phyloP scores from a whole-genome alignment of 1,284 basidiomycete genomes.

The Naganishia cerealis region DNA sequence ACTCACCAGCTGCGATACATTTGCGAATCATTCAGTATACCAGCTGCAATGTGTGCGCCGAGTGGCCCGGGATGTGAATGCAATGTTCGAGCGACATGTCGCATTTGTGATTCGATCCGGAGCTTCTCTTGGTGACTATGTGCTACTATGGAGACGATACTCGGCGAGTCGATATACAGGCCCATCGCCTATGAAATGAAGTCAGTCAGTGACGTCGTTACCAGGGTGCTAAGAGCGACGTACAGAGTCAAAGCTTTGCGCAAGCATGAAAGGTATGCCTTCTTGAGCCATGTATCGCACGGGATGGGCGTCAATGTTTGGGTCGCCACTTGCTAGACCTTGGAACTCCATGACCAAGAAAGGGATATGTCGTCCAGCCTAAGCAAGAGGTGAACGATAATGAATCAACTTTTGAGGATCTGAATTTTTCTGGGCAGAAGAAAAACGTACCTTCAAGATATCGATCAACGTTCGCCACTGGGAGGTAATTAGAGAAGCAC shows the following conservation, averaged over 20 bases:
- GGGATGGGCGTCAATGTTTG: slow-evolving; percentile 50
- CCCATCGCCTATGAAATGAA: slow-evolving; percentile 47
- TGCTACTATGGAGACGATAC: slow-evolving; percentile 49
- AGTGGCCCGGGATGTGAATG: slow-evolving; percentile 50
- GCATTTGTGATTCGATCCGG: slow-evolving; percentile 49
- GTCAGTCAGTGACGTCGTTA: not conserved
- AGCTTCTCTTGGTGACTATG: slow-evolving; percentile 43
- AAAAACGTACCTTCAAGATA: slow-evolving; percentile 42
- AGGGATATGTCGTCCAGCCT: slow-evolving; percentile 44
- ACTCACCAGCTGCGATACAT: slow-evolving; percentile 66
- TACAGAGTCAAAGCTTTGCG: slow-evolving; percentile 52
- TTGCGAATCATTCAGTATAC: slow-evolving; percentile 46
- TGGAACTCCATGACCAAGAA: slow-evolving; percentile 52
- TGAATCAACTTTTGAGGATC: slow-evolving; percentile 37
- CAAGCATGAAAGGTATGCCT: slow-evolving; percentile 49
- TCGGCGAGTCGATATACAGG: slow-evolving; percentile 49
- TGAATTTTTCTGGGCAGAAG: slow-evolving; percentile 16
- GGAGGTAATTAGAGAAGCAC: slow-evolving; percentile 84
- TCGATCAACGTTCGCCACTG: slow-evolving; percentile 76
- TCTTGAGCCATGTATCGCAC: slow-evolving; percentile 52
- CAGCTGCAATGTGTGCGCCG: slow-evolving; percentile 50
- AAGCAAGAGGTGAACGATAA: not conserved
- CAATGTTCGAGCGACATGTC: slow-evolving; percentile 44
- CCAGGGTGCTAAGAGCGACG: slow-evolving; percentile 20
- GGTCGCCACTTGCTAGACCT: slow-evolving; percentile 50